phyloP scores from a whole-genome alignment of 768 basidiomycete species.

The Chalciporus pseudorubinellus region DNA sequence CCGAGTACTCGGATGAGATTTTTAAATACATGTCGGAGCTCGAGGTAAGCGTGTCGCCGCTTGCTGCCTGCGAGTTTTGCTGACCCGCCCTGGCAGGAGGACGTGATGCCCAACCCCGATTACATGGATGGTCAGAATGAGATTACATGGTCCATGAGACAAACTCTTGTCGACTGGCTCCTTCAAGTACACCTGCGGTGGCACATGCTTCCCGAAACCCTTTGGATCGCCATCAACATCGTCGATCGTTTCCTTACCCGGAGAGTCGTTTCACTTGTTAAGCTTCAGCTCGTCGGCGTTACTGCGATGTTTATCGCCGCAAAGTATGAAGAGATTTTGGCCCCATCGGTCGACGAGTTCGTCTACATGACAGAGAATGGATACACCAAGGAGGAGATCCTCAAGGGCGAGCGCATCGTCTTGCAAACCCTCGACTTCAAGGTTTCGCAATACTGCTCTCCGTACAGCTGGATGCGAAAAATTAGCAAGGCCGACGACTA shows the following conservation, averaged over 20 bases:
- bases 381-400: constrained; percentile 91
- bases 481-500: constrained; percentile 99
- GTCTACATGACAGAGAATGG: constrained; percentile 97
- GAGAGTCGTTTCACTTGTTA: constrained; percentile 83
- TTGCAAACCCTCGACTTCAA: constrained; percentile 94
- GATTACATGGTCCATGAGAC: constrained; percentile 92
- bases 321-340: constrained; percentile 99
- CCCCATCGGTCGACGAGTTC: constrained; percentile 96
- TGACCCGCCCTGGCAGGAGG: constrained; percentile 48
- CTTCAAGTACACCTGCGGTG: constrained; percentile 96
- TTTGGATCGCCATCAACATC: constrained; percentile 99
- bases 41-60: constrained; percentile 58
- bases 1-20: constrained; percentile 98
- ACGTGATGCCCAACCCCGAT: constrained; percentile 85
- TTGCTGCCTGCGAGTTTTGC: constrained; percentile 6
- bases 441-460: constrained; percentile 96
- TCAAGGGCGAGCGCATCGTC: constrained; percentile 97
- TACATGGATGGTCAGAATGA: constrained; percentile 95
- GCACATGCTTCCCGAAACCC: constrained; percentile 98
- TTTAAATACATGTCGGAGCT: constrained; percentile 94
- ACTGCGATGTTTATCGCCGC: constrained; percentile 99
- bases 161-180: constrained; percentile 97
- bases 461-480: constrained; percentile 97
- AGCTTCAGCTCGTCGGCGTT: constrained; percentile 95
- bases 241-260: constrained; percentile 90